A percentile compares a stretch with the other conserved stretches of the same genome.
Evolutionary conservation across 78 protist species (phyloP).

Genomic region (Dictyostelium capitatum): DNA sequence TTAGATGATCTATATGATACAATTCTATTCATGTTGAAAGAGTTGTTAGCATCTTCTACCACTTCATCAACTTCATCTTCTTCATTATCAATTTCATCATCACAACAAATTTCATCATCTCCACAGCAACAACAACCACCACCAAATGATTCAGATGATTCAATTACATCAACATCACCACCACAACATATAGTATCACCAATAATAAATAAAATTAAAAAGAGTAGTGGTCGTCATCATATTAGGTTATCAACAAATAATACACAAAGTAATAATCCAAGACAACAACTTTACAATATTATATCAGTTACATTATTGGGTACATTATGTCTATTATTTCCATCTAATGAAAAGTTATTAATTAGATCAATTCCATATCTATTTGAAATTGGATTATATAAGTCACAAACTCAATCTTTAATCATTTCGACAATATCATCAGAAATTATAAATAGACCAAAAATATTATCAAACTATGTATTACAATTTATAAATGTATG

Average conservation of each 20-base stretch:
- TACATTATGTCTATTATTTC: constrained; percentile 42
- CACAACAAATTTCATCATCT: neutral
- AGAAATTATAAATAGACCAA: constrained; percentile 63
- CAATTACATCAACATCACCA: neutral
- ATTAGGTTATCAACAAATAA: constrained; percentile 21
- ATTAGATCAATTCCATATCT: constrained; percentile 22
- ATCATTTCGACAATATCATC: constrained; percentile 47
- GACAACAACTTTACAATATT: constrained; percentile 20
- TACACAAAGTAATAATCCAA: constrained; percentile 29
- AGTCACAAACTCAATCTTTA: constrained; percentile 26
- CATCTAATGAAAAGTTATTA: constrained; percentile 35
- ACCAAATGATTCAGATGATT: neutral
- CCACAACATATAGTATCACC: constrained; percentile 6
- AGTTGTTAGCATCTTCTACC: neutral
- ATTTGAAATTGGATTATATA: constrained; percentile 14
- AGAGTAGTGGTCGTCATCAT: neutral
- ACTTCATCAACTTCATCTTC: neutral
- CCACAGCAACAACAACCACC: neutral
- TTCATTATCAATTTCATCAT: neutral
- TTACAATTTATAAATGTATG: constrained; percentile 48
- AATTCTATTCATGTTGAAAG: neutral
- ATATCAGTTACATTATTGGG: constrained; percentile 49
- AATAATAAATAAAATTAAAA: constrained; percentile 7
- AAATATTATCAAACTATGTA: constrained; percentile 35
- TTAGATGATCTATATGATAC: constrained; percentile 16